Percentiles rank a stretch among this genome's conserved stretches.
phyloP scores from a whole-genome alignment of 1,284 basidiomycete species.

The Ceratobasidium sp. region DNA sequence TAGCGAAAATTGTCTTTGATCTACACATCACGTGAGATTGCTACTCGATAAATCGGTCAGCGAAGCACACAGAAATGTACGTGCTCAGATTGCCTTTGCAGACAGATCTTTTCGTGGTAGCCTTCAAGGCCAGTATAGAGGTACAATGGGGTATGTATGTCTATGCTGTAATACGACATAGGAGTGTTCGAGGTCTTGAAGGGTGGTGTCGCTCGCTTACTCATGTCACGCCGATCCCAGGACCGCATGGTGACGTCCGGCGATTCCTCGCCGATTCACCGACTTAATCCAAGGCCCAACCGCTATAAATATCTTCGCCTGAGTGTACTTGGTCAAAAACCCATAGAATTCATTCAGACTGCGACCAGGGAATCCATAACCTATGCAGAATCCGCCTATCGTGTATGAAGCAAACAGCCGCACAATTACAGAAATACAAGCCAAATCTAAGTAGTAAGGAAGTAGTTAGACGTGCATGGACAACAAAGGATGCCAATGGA shows the following conservation, averaged over 20 bases:
- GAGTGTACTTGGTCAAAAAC: too few relatives aligned
- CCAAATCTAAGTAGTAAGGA: not conserved
- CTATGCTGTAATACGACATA: not conserved
- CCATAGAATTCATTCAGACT: too few relatives aligned
- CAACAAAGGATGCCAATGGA: conserved; percentile 9
- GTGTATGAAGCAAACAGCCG: conserved; percentile 5
- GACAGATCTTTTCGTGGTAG: too few relatives aligned
- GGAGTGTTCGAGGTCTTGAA: conserved; percentile 24
- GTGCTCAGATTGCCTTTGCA: too few relatives aligned
- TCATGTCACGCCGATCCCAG: conserved; percentile 11
- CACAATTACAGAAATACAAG: conserved; percentile 8
- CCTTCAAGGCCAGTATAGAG: too few relatives aligned
- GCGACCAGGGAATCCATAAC: too few relatives aligned
- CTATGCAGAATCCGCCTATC: not conserved
- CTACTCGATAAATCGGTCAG: not conserved
- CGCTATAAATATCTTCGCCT: too few relatives aligned
- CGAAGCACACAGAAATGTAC: not conserved
- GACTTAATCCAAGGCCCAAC: not conserved
- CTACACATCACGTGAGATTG: not conserved
- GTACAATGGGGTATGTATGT: too few relatives aligned
- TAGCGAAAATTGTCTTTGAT: conserved; percentile 17
- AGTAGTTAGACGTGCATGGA: conserved; percentile 2
- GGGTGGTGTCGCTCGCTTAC: conserved; percentile 2
- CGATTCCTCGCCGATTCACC: not conserved
- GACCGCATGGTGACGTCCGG: conserved; percentile 14